phyloP scores from a whole-genome alignment of 768 basidiomycete species.

The Trichaptum fuscoviolaceum region DNA sequence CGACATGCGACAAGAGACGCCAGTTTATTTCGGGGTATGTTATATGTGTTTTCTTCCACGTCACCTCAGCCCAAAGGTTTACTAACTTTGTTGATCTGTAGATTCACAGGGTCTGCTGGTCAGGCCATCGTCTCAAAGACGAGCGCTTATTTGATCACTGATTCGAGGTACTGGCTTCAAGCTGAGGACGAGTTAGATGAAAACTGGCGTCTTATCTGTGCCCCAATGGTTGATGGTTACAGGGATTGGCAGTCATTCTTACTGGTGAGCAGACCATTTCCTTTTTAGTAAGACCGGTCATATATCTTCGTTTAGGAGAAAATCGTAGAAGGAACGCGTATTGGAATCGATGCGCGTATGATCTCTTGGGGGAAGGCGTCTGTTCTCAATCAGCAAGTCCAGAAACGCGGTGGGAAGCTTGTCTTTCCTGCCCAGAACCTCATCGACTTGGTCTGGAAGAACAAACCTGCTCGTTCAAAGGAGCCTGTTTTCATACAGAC shows the following conservation, averaged over 20 bases:
- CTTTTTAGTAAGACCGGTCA: slow-evolving; percentile 1
- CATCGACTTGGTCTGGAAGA: slow-evolving; percentile 76
- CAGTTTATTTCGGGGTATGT: slow-evolving; percentile 74
- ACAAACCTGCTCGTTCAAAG: slow-evolving; percentile 65
- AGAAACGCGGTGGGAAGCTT: slow-evolving; percentile 53
- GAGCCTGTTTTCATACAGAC: slow-evolving; percentile 63
- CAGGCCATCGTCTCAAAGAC: slow-evolving; percentile 63
- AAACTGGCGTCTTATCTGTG: slow-evolving; percentile 73
- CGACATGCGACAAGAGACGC: slow-evolving; percentile 67
- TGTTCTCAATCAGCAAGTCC: slow-evolving; percentile 52
- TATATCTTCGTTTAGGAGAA: slow-evolving; percentile 29
- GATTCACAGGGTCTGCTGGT: slow-evolving; percentile 65
- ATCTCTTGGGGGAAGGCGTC: slow-evolving; percentile 68
- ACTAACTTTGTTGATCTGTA: slow-evolving; percentile 19
- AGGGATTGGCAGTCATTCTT: slow-evolving; percentile 82
- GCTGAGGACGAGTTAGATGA: slow-evolving; percentile 62
- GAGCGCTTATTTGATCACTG: slow-evolving; percentile 69
- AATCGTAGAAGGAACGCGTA: slow-evolving; percentile 36
- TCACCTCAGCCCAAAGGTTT: neutral
- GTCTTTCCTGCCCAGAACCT: slow-evolving; percentile 81
- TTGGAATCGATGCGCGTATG: slow-evolving; percentile 86
- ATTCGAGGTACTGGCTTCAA: slow-evolving; percentile 83
- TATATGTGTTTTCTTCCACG: neutral
- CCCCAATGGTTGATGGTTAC: slow-evolving; percentile 35
- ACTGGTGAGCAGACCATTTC: slow-evolving; percentile 36